Evolutionary conservation across 345 rosid genomes (phyloP), one percentile per base, ranked within the genome.

Genomic region (Eucalyptus dawsonii): DNA sequence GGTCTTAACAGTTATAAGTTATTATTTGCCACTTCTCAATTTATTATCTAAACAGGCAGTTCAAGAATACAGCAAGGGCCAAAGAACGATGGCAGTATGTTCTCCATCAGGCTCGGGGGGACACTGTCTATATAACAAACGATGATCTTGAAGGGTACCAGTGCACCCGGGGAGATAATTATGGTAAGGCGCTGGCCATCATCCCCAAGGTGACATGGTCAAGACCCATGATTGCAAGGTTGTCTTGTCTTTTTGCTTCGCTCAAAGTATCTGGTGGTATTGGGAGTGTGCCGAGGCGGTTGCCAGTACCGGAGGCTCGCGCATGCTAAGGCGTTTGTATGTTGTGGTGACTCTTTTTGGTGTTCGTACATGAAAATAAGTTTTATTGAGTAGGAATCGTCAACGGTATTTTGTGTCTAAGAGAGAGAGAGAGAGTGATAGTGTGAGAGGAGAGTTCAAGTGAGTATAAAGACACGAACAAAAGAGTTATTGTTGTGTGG

Each of bases 171-270:
- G 94, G 92, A 50, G 88, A 93, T 86, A 72, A 85, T 88, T 76
- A 88, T 72, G 89, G 93, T 27, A 93, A 91, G 91, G 94, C 91
- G 87, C 91, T 94, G 69, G 91, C 93, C 7, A 45, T 95, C 89
- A 86, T 92, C 88, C 90, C 93, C 31, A 91, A 91, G 89, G 87
- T n/a, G 72, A 89, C 90, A 34, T 93, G 91, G 89, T 87, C 94
- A 6, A 91, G 89, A 50, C 96, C 94, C 76, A 91, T 94, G 93
- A 93, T 94, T 81, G 96, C 95, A 19, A 94, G 92, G 90, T 87
- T 95, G 67, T 95, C 95, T 11, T 95, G 96, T 91, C 95, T 95
- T 53, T 93, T 95, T 49, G 93, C 96, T 50, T 95, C 95, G 24
- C 90, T 95, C 88, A 95, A 92, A 92, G 95, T 93, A 85, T 94